These are phyloP conservation scores for Euphrasia arctica DNA, from an alignment of 305 asterid genomes.

Conservation along the genomic window DNA sequence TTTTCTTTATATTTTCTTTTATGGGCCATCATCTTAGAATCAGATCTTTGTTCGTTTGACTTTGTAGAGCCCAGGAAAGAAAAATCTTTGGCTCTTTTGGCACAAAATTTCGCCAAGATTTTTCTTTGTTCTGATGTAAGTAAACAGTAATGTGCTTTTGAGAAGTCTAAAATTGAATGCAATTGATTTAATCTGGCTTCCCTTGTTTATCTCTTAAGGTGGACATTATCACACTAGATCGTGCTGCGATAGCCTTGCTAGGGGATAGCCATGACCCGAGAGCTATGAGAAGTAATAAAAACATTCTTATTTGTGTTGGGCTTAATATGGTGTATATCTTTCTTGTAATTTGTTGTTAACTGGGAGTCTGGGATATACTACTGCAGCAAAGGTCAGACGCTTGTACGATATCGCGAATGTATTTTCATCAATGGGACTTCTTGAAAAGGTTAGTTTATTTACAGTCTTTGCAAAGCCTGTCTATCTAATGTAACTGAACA, in stretches of 20 bases:
- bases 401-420: conserved; percentile 73
- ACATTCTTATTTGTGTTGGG: conserved; percentile 15
- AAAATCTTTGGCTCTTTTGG: conserved; percentile 56
- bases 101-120: conserved; percentile 66
- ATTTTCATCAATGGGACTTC: conserved; percentile 54
- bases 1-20: conserved; percentile 1
- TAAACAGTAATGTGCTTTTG: neutral
- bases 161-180: conserved; percentile 3
- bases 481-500: conserved; percentile 24
- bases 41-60: conserved; percentile 23
- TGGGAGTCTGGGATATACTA: conserved; percentile 8
- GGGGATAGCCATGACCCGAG: conserved; percentile 34
- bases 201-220: conserved; percentile 36
- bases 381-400: conserved; percentile 68
- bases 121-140: conserved; percentile 64
- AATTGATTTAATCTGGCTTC: conserved; percentile 12
- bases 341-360: conserved; percentile 17
- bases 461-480: conserved; percentile 34
- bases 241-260: conserved; percentile 48
- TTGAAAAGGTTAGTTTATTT: conserved; percentile 59
- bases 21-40: conserved; percentile 13
- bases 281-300: conserved; percentile 40
- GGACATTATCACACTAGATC: conserved; percentile 57
- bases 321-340: conserved; percentile 17
- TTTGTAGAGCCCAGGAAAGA: conserved; percentile 54